These are phyloP conservation scores for Backusella sp. DNA, from an alignment of 192 early-diverging fungal genomes.

Conservation along the genomic window DNA sequence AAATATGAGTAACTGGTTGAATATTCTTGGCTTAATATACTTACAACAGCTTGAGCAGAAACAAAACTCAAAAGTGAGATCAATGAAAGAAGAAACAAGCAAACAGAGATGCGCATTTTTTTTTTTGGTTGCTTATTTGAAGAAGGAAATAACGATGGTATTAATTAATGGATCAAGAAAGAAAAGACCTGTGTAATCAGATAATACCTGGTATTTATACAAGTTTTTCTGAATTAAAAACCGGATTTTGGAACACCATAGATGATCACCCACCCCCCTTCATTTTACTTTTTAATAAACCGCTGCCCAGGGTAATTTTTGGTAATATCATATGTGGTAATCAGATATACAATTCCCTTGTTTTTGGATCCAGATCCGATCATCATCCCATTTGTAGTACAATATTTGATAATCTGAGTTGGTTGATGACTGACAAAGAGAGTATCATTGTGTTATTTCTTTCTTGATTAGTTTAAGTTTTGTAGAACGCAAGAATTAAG, in stretches of 20 bases:
- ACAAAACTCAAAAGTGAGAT: neutral
- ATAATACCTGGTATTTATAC: neutral
- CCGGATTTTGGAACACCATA: neutral
- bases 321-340: neutral
- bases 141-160: neutral
- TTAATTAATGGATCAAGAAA: neutral
- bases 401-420: neutral
- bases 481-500: neutral
- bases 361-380: neutral
- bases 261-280: neutral
- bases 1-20: neutral
- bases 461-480: neutral
- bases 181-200: neutral
- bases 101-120: neutral
- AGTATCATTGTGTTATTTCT: neutral
- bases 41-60: neutral
- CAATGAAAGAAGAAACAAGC: neutral
- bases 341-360: neutral
- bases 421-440: neutral
- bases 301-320: neutral
- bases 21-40: neutral
- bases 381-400: neutral
- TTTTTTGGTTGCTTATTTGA: neutral
- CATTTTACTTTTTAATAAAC: neutral
- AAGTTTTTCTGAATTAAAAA: neutral